phyloP scores from a whole-genome alignment of 2,329 filamentous ascomycete species.

The Botryotinia convoluta region DNA sequence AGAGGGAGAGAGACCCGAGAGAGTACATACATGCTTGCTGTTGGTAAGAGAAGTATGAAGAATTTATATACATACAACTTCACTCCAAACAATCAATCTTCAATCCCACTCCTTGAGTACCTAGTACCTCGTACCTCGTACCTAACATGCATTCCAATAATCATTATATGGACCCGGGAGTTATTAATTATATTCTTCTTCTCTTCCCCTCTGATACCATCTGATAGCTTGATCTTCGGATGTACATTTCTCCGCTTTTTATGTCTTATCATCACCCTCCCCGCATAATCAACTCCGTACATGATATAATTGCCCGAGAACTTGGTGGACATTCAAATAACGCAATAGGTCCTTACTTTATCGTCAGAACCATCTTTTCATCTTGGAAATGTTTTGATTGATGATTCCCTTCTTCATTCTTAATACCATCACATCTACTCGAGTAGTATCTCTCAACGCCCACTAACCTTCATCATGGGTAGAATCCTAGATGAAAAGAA shows the following conservation, averaged over 20 bases:
- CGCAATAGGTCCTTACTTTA: neutral
- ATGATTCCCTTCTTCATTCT: neutral
- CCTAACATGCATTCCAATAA: too few species aligned
- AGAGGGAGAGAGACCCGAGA: too few species aligned
- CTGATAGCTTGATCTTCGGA: slow-evolving; percentile 5
- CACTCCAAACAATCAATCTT: neutral
- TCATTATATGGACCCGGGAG: too few species aligned
- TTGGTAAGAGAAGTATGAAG: too few species aligned
- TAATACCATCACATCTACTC: neutral
- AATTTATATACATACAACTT: neutral
- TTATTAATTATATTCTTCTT: neutral
- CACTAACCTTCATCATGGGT: slow-evolving; percentile 14
- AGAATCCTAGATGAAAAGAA: slow-evolving; percentile 14
- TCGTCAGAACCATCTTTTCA: neutral
- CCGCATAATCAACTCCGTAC: neutral
- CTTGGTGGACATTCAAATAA: neutral
- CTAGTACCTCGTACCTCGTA: too few species aligned
- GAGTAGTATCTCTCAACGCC: neutral
- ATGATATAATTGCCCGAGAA: neutral
- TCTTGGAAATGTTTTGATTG: neutral
- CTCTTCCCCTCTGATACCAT: neutral
- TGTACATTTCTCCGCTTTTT: neutral
- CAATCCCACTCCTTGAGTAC: too few species aligned
- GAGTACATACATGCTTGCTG: too few species aligned
- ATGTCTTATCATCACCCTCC: neutral